A percentile compares a stretch with the other conserved stretches of the same genome.
Evolutionary conservation across 139 green algal species (phyloP).

Genomic region (Chlamydomonas applanata): DNA sequence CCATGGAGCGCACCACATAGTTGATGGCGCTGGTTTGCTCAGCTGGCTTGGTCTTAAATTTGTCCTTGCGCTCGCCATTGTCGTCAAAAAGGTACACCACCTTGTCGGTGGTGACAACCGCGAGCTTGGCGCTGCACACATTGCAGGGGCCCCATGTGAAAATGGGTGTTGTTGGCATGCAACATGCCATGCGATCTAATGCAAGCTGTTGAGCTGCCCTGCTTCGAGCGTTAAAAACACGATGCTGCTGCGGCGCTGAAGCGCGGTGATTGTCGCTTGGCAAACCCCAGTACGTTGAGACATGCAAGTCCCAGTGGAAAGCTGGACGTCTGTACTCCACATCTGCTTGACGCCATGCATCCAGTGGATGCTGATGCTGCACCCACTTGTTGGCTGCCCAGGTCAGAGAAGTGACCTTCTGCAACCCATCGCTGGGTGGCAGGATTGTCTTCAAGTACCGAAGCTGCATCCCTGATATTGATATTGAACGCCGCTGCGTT

Average conservation of each 20-base stretch:
- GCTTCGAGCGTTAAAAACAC: no score
- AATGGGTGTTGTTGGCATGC: not conserved
- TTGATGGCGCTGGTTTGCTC: conserved; percentile 15
- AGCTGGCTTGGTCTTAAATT: conserved; percentile 77
- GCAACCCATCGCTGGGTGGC: conserved; percentile 44
- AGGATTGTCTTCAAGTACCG: conserved; percentile 59
- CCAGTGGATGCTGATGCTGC: not conserved
- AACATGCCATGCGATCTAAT: not conserved
- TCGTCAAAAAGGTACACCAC: conserved; percentile 87
- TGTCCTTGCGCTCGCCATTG: conserved; percentile 74
- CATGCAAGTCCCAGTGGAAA: not conserved
- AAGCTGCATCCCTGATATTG: conserved; percentile 60
- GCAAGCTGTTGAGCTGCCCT: no score
- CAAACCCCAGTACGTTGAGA: not conserved
- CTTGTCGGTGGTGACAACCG: conserved; percentile 69
- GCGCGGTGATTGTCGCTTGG: no score
- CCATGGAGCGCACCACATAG: conserved; percentile 75
- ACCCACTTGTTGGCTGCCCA: conserved; percentile 74
- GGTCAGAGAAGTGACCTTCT: conserved; percentile 64
- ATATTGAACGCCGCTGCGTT: no score
- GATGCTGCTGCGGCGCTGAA: no score
- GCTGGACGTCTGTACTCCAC: not conserved
- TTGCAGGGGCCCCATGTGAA: not conserved
- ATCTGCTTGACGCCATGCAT: not conserved
- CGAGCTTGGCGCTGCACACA: conserved; percentile 59